Evolutionary conservation across 768 basidiomycete genomes (phyloP).

Genomic region (Pisolithus microcarpus): DNA sequence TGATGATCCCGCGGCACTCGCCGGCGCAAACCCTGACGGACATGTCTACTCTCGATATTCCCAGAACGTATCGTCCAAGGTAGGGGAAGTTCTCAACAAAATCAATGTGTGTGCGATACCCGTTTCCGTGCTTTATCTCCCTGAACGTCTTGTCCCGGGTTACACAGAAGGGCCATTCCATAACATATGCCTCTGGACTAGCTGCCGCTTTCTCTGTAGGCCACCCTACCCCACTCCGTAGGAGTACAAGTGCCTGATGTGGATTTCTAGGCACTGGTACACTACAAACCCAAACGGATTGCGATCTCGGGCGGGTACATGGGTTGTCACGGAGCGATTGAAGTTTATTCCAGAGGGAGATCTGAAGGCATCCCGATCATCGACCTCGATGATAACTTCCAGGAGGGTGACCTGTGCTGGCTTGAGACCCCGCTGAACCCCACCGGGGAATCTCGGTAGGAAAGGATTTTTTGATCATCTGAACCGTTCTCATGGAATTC

Average conservation of each 20-base stretch:
- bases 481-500: slow-evolving; percentile 1
- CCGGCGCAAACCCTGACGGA: slow-evolving; percentile 42
- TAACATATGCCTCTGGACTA: slow-evolving; percentile 76
- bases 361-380: slow-evolving; percentile 35
- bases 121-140: neutral
- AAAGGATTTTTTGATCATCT: neutral
- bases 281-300: slow-evolving; percentile 67
- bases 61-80: slow-evolving; percentile 53
- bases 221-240: slow-evolving; percentile 1
- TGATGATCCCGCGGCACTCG: slow-evolving; percentile 17
- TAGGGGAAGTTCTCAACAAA: slow-evolving; percentile 66
- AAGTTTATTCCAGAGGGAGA: slow-evolving; percentile 49
- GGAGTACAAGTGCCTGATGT: too few relatives aligned
- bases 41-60: slow-evolving; percentile 78
- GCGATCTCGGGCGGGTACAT: slow-evolving; percentile 75
- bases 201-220: slow-evolving; percentile 66
- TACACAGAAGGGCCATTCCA: slow-evolving; percentile 57
- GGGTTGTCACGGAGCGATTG: slow-evolving; percentile 61
- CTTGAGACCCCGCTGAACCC: slow-evolving; percentile 87
- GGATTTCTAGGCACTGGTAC: slow-evolving; percentile 49
- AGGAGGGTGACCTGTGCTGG: slow-evolving; percentile 75
- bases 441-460: slow-evolving; percentile 67
- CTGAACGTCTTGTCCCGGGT: neutral
- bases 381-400: slow-evolving; percentile 65
- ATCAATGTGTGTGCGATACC: slow-evolving; percentile 42